Conservation (phyloP, 225 moss, liverwort and hornwort species). For the Rhytidiadelphus loreus region DNA sequence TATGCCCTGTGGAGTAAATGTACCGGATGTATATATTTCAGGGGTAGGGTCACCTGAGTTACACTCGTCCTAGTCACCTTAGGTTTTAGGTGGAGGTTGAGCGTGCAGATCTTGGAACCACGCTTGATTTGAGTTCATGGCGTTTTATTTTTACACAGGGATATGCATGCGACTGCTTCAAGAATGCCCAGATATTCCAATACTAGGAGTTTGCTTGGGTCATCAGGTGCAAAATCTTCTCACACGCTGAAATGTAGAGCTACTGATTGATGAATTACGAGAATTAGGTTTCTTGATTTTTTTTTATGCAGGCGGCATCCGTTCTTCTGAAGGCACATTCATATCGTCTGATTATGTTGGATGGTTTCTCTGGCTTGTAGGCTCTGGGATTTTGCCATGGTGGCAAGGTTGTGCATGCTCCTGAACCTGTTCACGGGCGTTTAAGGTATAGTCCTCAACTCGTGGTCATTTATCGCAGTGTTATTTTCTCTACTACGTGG, state of each 20-base stretch:
- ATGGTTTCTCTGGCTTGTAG: slow-evolving; percentile 31
- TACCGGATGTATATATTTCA: background rate
- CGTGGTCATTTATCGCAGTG: background rate
- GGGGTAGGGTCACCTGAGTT: background rate
- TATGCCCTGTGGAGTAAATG: background rate
- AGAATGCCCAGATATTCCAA: slow-evolving; percentile 88
- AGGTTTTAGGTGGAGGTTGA: background rate
- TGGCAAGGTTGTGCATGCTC: slow-evolving; percentile 79
- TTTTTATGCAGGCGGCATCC: background rate
- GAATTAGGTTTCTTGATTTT: background rate
- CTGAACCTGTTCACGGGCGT: slow-evolving; percentile 96
- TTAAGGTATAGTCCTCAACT: slow-evolving; percentile 46
- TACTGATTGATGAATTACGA: background rate
- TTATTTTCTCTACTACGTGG: background rate
- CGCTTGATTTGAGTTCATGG: background rate
- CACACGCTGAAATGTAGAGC: background rate
- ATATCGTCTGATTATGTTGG: background rate
- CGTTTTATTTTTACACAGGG: slow-evolving; percentile 27
- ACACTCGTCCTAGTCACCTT: background rate
- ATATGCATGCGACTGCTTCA: slow-evolving; percentile 67
- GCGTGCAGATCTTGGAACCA: background rate
- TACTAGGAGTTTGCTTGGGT: slow-evolving; percentile 93
- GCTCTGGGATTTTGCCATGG: slow-evolving; percentile 89
- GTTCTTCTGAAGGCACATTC: background rate
- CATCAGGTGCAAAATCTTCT: slow-evolving; percentile 58